A percentile compares a stretch with the other conserved stretches of the same genome.
Conservation (phyloP, 2,329 filamentous ascomycete genomes). For the Reticulascus tulasneorum region DNA sequence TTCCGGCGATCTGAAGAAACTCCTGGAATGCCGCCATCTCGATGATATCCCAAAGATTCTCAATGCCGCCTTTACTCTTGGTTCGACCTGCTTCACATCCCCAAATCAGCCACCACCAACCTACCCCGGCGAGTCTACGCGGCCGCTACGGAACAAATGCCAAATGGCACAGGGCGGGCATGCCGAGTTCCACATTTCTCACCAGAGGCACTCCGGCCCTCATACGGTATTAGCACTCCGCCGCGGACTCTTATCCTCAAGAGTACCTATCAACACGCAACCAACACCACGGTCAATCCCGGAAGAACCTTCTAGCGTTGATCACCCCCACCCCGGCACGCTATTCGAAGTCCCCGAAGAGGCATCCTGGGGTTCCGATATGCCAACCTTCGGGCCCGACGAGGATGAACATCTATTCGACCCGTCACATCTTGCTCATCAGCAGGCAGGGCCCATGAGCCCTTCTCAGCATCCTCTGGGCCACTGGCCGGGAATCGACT, state of each 20-base stretch:
- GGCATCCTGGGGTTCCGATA: conserved; percentile 8
- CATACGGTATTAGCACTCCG: conserved; percentile 8
- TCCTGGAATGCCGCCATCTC: conserved; percentile 40
- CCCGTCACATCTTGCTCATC: background rate
- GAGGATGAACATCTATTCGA: conserved; percentile 5
- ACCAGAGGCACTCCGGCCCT: conserved; percentile 5
- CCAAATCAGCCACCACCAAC: conserved; percentile 11
- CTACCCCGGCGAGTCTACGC: conserved; percentile 11
- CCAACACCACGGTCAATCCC: conserved; percentile 6
- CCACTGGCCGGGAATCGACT: conserved; percentile 2
- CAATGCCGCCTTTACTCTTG: conserved; percentile 39
- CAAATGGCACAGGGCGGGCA: conserved; percentile 10
- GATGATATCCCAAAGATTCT: conserved; percentile 36
- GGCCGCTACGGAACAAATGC: conserved; percentile 15
- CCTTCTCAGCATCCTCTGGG: background rate
- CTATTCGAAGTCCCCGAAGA: conserved; percentile 8
- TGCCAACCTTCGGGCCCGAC: conserved; percentile 8
- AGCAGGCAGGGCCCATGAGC: background rate
- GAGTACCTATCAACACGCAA: conserved; percentile 7
- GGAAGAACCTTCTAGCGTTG: conserved; percentile 7
- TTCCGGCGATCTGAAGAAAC: conserved; percentile 38
- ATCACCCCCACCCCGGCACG: conserved; percentile 9
- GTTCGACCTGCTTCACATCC: conserved; percentile 34
- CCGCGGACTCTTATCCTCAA: conserved; percentile 6
- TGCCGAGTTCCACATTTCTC: conserved; percentile 1